These are phyloP conservation scores for Trichoderma koningii DNA, from an alignment of 2,329 filamentous ascomycete species.

Conservation along the genomic window DNA sequence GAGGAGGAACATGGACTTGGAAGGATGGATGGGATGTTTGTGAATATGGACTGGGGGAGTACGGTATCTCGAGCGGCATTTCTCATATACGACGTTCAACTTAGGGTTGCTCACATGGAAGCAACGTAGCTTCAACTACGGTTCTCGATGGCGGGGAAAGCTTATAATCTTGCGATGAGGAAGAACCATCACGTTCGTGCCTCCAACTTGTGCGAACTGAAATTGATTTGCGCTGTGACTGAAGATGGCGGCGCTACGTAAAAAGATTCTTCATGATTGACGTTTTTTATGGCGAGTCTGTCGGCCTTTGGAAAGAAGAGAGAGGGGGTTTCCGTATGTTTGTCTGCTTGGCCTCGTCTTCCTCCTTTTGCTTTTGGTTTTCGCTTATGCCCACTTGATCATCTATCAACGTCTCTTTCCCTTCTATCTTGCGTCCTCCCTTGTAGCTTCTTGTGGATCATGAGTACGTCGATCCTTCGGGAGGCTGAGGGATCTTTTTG, in stretches of 20 bases:
- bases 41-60: background rate
- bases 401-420: background rate
- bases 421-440: background rate
- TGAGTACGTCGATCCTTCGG: conserved; percentile 69
- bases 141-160: background rate
- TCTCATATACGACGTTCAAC: conserved; percentile 7
- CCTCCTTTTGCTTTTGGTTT: too few relatives aligned
- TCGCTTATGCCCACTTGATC: background rate
- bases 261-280: conserved; percentile 11
- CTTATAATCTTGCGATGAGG: conserved; percentile 20
- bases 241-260: conserved; percentile 12
- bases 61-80: conserved; percentile 1
- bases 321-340: background rate
- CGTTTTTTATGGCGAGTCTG: background rate
- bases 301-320: background rate
- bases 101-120: background rate
- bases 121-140: too few relatives aligned
- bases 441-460: conserved; percentile 28
- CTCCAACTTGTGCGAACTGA: conserved; percentile 15
- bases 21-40: too few relatives aligned
- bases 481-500: conserved; percentile 93
- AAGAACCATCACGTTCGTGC: conserved; percentile 17
- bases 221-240: conserved; percentile 5
- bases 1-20: background rate
- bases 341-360: background rate